A percentile compares a stretch with the other conserved stretches of the same genome.
Evolutionary conservation across 257 asterid species (phyloP).

Genomic region (Nicotiana tabacum): DNA sequence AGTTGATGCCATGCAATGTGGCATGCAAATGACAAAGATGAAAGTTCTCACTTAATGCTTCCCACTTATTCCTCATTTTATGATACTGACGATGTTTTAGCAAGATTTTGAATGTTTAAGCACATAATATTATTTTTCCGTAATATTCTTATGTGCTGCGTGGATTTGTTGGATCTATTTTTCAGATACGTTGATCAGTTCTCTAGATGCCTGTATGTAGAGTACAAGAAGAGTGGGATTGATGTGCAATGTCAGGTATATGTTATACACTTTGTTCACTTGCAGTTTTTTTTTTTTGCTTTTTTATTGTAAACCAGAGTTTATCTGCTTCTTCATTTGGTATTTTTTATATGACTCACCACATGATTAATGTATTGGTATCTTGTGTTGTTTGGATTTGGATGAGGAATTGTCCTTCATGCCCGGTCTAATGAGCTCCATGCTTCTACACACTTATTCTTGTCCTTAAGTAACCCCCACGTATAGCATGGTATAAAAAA

Average conservation of each 20-base stretch:
- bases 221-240: constrained; percentile 89
- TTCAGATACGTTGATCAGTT: constrained; percentile 86
- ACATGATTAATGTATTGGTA: too few species aligned
- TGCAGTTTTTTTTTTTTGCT: not conserved
- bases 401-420: too few species aligned
- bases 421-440: too few species aligned
- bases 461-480: not conserved
- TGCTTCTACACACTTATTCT: too few species aligned
- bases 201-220: constrained; percentile 92
- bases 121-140: not conserved
- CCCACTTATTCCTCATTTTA: not conserved
- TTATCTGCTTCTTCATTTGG: not conserved
- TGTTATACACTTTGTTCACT: not conserved
- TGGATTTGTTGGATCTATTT: not conserved
- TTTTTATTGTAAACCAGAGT: not conserved
- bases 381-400: too few species aligned
- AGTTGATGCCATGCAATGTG: not conserved
- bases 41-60: too few species aligned
- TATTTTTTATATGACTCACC: not conserved
- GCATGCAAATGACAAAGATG: not conserved
- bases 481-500: not conserved
- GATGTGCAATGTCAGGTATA: constrained; percentile 98
- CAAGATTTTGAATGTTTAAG: not conserved
- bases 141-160: not conserved
- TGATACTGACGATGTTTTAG: not conserved